phyloP scores from a whole-genome alignment of 2,329 filamentous ascomycete genomes.

The Hypoxylon sp. region DNA sequence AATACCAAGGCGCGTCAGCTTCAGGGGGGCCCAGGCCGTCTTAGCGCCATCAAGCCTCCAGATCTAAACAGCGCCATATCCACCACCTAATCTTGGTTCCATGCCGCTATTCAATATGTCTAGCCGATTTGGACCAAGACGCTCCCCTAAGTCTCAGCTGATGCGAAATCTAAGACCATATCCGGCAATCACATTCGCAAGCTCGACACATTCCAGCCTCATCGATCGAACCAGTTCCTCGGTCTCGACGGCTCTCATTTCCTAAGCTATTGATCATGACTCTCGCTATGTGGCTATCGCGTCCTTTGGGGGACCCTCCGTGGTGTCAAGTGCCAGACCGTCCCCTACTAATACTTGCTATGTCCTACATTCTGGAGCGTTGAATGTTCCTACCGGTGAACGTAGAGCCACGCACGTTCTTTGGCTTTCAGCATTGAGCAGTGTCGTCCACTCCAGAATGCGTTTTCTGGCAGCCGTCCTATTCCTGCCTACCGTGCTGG shows the following conservation, averaged over 20 bases:
- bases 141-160: slow-evolving; percentile 28
- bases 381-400: neutral
- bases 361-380: neutral
- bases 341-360: slow-evolving; percentile 18
- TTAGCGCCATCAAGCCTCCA: slow-evolving; percentile 24
- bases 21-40: slow-evolving; percentile 19
- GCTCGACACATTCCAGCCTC: slow-evolving; percentile 24
- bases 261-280: slow-evolving; percentile 31
- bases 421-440: slow-evolving; percentile 1
- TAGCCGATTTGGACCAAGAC: slow-evolving; percentile 30
- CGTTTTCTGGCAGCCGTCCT: slow-evolving; percentile 34
- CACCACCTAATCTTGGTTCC: slow-evolving; percentile 30
- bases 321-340: slow-evolving; percentile 21
- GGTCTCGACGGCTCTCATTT: slow-evolving; percentile 31
- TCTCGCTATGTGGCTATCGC: slow-evolving; percentile 8
- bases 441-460: slow-evolving; percentile 36
- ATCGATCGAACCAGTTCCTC: slow-evolving; percentile 21
- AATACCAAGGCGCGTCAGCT: slow-evolving; percentile 16
- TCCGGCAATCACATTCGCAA: slow-evolving; percentile 24
- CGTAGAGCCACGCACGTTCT: neutral
- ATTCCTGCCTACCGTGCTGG: slow-evolving; percentile 36
- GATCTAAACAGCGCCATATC: slow-evolving; percentile 21
- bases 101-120: slow-evolving; percentile 26
- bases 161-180: slow-evolving; percentile 34
- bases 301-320: neutral